phyloP scores from a whole-genome alignment of 225 moss, liverwort and hornwort species.

The Polytrichum commune region DNA sequence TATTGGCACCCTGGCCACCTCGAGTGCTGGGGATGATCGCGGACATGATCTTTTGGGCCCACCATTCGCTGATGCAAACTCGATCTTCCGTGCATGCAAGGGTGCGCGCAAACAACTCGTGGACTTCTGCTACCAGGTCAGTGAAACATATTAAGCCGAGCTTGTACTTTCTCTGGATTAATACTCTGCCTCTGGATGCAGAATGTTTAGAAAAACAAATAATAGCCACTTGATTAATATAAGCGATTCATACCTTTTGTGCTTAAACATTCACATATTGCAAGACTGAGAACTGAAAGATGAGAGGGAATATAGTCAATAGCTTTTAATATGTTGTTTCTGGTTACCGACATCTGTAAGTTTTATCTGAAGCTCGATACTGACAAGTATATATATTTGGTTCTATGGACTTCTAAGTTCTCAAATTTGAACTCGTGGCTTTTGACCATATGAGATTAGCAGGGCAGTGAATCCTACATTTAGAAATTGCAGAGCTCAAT shows the following conservation, averaged over 20 bases:
- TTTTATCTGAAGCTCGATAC: too few relatives aligned
- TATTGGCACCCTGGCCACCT: conserved; percentile 29
- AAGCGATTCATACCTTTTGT: not conserved
- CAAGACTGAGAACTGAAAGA: not conserved
- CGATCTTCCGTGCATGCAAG: conserved; percentile 65
- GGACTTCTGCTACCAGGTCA: conserved; percentile 75
- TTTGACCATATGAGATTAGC: too few relatives aligned
- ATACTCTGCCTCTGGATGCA: not conserved
- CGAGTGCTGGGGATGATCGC: conserved; percentile 24
- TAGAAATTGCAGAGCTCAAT: too few relatives aligned
- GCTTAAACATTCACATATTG: not conserved
- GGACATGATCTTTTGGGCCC: conserved; percentile 30
- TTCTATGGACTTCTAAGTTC: too few relatives aligned
- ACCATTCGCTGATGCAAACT: conserved; percentile 76
- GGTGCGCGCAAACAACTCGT: conserved; percentile 78
- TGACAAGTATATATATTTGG: too few relatives aligned
- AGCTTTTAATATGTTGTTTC: not conserved
- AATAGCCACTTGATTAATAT: not conserved
- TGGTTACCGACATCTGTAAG: too few relatives aligned
- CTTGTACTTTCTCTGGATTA: not conserved
- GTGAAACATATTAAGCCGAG: not conserved
- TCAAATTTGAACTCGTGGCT: too few relatives aligned
- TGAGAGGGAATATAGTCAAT: not conserved
- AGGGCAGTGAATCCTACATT: too few relatives aligned
- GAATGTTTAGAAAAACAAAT: not conserved